Conservation (phyloP, 108 stramenopile genomes). For the Pseudonitzschia delicatissima region DNA sequence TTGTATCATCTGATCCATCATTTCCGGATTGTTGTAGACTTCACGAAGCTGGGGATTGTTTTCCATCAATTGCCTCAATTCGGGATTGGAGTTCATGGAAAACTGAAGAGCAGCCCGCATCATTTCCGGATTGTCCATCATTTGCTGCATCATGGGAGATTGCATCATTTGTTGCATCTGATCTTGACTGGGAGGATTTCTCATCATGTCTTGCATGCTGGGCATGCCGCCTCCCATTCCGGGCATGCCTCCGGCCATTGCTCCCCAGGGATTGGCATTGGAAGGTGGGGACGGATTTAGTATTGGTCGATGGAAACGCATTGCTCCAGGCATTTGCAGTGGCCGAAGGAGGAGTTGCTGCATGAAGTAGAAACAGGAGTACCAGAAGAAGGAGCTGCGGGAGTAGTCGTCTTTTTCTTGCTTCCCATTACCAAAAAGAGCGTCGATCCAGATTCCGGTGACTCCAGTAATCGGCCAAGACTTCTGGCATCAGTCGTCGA, state of each 20-base stretch:
- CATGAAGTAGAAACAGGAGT: background rate
- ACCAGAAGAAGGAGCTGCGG: background rate
- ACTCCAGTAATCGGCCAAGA: constrained; percentile 63
- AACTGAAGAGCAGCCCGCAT: constrained; percentile 64
- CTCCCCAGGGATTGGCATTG: background rate
- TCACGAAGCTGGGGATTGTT: constrained; percentile 89
- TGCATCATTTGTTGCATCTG: constrained; percentile 76
- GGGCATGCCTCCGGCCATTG: too few relatives aligned
- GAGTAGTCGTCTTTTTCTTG: background rate
- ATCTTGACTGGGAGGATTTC: constrained; percentile 44
- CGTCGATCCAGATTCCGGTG: constrained; percentile 31
- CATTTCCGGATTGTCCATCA: constrained; percentile 90
- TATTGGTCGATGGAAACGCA: background rate
- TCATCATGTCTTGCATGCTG: constrained; percentile 30
- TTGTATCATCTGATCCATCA: constrained; percentile 87
- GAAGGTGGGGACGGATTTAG: background rate
- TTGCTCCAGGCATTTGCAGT: background rate
- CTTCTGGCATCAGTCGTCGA: constrained; percentile 75
- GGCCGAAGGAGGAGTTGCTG: background rate
- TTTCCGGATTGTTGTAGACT: constrained; percentile 83
- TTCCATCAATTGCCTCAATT: constrained; percentile 86
- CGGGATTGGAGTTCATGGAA: constrained; percentile 85
- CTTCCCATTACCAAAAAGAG: constrained; percentile 69
- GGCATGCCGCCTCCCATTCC: background rate
- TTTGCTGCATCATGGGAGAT: constrained; percentile 75